Evolutionary conservation across 805 yeast species (phyloP).

Genomic region (Pichia cephalocereana): DNA sequence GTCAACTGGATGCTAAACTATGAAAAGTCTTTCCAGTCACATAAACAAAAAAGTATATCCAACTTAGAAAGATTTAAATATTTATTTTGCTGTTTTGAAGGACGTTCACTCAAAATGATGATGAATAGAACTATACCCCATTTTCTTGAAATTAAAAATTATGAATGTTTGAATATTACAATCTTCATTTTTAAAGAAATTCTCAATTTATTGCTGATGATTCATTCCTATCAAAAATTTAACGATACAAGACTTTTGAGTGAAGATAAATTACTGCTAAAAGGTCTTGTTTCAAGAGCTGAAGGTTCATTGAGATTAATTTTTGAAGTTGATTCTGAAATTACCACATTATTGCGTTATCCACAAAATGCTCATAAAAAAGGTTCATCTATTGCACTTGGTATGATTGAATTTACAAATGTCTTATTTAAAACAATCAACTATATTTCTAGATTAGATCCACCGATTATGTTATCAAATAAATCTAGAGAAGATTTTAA

Average conservation of each 20-base stretch:
- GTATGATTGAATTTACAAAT: constrained; percentile 56
- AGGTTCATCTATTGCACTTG: constrained; percentile 52
- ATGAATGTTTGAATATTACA: constrained; percentile 21
- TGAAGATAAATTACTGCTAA: constrained; percentile 38
- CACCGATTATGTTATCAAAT: constrained; percentile 21
- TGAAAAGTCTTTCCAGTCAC: constrained; percentile 33
- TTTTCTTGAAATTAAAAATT: constrained; percentile 30
- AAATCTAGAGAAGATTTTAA: constrained; percentile 16
- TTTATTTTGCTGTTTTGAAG: constrained; percentile 7
- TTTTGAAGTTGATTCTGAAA: constrained; percentile 56
- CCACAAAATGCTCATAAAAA: constrained; percentile 58
- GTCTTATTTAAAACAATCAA: constrained; percentile 61
- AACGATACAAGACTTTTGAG: constrained; percentile 32
- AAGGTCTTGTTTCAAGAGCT: constrained; percentile 20
- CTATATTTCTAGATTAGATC: constrained; percentile 45
- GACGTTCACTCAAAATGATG: neutral
- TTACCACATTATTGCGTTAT: constrained; percentile 45
- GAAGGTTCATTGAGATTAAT: constrained; percentile 41
- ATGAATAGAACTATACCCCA: neutral
- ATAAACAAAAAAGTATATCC: constrained; percentile 17
- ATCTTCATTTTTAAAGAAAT: constrained; percentile 31
- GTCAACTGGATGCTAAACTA: constrained; percentile 70
- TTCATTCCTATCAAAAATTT: constrained; percentile 27
- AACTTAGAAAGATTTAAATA: constrained; percentile 19
- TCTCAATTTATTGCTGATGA: constrained; percentile 33